These are phyloP conservation scores for Acorus calamus DNA, from an alignment of 106 monocot species.

Conservation along the genomic window DNA sequence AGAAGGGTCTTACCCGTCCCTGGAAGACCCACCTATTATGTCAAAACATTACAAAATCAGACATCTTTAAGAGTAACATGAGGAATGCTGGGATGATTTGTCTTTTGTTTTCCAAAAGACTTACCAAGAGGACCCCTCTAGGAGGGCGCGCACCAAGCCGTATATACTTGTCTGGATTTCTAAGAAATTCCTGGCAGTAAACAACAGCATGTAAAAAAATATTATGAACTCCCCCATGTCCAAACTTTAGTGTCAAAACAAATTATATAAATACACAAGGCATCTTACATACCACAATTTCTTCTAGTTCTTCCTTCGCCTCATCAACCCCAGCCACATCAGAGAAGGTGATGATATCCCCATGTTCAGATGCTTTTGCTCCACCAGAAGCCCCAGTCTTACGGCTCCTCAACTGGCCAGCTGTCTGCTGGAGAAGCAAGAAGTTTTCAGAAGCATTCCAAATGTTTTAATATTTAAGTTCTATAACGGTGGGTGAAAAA, in stretches of 20 bases:
- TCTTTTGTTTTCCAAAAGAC: not conserved
- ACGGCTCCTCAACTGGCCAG: conserved; percentile 76
- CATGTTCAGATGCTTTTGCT: conserved; percentile 63
- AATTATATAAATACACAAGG: not conserved
- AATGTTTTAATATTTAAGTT: too few relatives aligned
- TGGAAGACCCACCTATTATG: conserved; percentile 82
- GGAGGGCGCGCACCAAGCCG: conserved; percentile 97
- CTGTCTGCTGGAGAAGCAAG: conserved; percentile 42
- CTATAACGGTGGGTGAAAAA: too few relatives aligned
- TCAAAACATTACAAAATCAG: not conserved
- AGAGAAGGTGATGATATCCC: conserved; percentile 77
- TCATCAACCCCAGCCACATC: conserved; percentile 99
- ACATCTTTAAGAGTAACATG: not conserved
- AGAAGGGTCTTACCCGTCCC: conserved; percentile 97
- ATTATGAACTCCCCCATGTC: not conserved
- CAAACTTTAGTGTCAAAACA: not conserved
- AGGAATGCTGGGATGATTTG: not conserved
- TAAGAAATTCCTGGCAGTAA: conserved; percentile 79
- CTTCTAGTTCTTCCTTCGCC: conserved; percentile 98
- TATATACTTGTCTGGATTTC: conserved; percentile 81
- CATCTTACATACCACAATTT: conserved; percentile 72
- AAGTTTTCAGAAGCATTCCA: not conserved
- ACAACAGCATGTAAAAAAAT: conserved; percentile 5
- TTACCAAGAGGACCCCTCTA: conserved; percentile 87
- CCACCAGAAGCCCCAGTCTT: conserved; percentile 63